phyloP scores from a whole-genome alignment of 176 grass and related monocot genomes.

The Lolium multiflorum region DNA sequence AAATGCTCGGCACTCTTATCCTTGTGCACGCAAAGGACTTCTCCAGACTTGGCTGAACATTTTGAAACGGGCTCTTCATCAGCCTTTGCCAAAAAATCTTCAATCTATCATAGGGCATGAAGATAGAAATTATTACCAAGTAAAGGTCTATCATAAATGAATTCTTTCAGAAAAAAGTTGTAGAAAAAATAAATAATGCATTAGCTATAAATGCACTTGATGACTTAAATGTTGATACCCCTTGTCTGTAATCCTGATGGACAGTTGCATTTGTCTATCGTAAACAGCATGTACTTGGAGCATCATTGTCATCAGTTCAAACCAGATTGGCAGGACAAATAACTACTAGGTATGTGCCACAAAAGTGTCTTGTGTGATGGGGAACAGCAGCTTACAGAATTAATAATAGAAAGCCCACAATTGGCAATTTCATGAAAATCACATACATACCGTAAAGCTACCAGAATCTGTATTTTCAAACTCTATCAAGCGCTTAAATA shows the following conservation, averaged over 20 bases:
- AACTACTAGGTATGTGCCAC: neutral
- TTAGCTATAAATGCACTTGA: conserved; percentile 20
- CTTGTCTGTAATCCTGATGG: neutral
- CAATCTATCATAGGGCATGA: conserved; percentile 67
- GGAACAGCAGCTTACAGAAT: neutral
- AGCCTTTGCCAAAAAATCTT: conserved; percentile 79
- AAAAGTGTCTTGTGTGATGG: neutral
- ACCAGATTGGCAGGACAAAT: neutral
- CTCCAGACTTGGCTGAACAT: conserved; percentile 57
- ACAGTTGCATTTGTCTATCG: conserved; percentile 13
- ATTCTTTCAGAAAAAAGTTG: conserved; percentile 14
- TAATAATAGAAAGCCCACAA: neutral
- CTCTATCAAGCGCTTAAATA: conserved; percentile 90
- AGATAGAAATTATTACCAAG: conserved; percentile 14
- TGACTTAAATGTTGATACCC: neutral
- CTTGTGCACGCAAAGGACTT: conserved; percentile 87
- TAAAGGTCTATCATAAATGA: conserved; percentile 11
- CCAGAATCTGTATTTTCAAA: conserved; percentile 97
- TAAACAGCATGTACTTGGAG: neutral
- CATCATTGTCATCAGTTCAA: neutral
- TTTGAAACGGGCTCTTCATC: conserved; percentile 61
- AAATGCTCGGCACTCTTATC: conserved; percentile 62
- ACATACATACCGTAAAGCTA: conserved; percentile 76
- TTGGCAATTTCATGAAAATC: conserved; percentile 9
- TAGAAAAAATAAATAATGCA: neutral